These are phyloP conservation scores for Starmerella etchellsii DNA, from an alignment of 805 yeast species.

Conservation along the genomic window DNA sequence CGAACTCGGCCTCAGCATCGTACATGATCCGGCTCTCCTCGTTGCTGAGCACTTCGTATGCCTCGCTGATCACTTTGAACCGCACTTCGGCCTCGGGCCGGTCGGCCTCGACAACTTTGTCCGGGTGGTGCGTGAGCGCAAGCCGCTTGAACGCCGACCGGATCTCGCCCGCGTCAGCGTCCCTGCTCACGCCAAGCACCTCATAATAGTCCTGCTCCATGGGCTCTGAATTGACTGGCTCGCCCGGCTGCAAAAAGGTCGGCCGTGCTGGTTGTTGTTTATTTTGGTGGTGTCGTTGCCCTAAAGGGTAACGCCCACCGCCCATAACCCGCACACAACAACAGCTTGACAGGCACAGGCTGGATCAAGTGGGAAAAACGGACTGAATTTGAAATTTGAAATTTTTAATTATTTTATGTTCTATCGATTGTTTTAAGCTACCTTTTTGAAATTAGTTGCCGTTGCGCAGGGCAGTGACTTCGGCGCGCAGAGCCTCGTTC, in stretches of 20 bases:
- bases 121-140: slow-evolving; percentile 80
- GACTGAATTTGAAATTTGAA: too few species aligned
- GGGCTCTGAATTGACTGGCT: background rate
- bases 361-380: too few species aligned
- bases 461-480: slow-evolving; percentile 32
- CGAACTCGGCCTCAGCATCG: slow-evolving; percentile 24
- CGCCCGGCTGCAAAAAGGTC: background rate
- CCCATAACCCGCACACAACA: too few species aligned
- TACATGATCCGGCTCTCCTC: slow-evolving; percentile 30
- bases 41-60: slow-evolving; percentile 72
- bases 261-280: background rate
- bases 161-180: slow-evolving; percentile 61
- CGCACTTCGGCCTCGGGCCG: slow-evolving; percentile 59
- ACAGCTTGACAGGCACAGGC: too few species aligned
- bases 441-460: too few species aligned
- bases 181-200: slow-evolving; percentile 51
- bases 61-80: slow-evolving; percentile 75
- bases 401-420: too few species aligned
- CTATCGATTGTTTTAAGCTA: too few species aligned
- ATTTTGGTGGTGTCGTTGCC: too few species aligned
- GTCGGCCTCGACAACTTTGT: slow-evolving; percentile 58
- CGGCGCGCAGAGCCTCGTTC: slow-evolving; percentile 49
- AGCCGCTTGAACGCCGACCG: slow-evolving; percentile 72
- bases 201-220: slow-evolving; percentile 37
- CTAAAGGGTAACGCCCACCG: too few species aligned